Percentiles rank a stretch among this genome's conserved stretches.
These are phyloP conservation scores for Sugiyamaella pinicola DNA, from an alignment of 1,139 yeast genomes.

Conservation along the genomic window DNA sequence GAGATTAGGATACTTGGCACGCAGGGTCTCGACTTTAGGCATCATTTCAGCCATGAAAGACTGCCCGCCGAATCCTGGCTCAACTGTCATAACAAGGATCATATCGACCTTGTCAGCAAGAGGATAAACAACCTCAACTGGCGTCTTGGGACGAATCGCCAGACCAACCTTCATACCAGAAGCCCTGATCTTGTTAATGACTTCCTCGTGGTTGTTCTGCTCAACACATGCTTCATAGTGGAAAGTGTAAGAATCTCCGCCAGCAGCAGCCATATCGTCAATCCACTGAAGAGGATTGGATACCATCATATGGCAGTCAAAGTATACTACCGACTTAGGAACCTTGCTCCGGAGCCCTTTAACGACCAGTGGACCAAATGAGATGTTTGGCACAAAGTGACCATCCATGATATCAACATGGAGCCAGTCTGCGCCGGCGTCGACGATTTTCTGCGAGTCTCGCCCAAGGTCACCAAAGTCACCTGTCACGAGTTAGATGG, in stretches of 20 bases:
- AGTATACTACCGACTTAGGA: constrained; percentile 74
- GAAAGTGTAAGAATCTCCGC: constrained; percentile 96
- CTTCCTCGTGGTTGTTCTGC: constrained; percentile 72
- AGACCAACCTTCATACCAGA: constrained; percentile 93
- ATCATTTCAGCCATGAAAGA: constrained; percentile 94
- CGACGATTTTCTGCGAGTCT: constrained; percentile 79
- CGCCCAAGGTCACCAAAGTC: constrained; percentile 89
- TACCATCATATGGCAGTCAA: constrained; percentile 99
- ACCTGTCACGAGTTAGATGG: constrained; percentile 28
- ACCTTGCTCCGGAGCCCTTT: constrained; percentile 73
- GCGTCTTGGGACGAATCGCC: constrained; percentile 92
- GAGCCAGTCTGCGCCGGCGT: constrained; percentile 88
- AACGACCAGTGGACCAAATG: constrained; percentile 91
- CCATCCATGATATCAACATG: constrained; percentile 99
- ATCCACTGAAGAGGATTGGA: constrained; percentile 95
- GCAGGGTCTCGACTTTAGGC: constrained; percentile 83
- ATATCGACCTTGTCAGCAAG: constrained; percentile 80
- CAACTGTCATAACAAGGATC: constrained; percentile 97
- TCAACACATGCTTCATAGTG: constrained; percentile 73
- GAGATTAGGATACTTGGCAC: constrained; percentile 72
- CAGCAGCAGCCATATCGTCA: constrained; percentile 86
- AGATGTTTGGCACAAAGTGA: constrained; percentile 94
- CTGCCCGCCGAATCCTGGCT: constrained; percentile 99
- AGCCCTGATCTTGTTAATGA: constrained; percentile 72
- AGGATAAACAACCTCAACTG: constrained; percentile 79